Conservation (phyloP, 116 monocot species). For the Iris pallida region DNA sequence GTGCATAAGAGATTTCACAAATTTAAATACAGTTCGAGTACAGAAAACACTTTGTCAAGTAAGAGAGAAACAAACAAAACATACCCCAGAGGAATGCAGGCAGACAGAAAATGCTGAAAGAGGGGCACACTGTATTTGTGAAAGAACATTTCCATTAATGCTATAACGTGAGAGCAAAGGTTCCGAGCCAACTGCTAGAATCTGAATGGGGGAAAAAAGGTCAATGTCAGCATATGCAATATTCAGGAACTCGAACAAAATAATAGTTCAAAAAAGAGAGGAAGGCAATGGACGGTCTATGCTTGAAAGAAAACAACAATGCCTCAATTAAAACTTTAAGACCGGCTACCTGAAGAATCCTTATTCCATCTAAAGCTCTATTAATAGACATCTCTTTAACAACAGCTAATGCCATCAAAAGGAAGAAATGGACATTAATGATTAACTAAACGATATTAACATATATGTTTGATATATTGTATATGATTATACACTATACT, state of each 20-base stretch:
- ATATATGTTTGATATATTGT: no score
- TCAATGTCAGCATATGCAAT: background rate
- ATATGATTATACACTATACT: no score
- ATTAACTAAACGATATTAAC: no score
- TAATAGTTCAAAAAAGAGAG: background rate
- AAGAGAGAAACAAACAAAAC: constrained; percentile 2
- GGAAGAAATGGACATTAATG: no score
- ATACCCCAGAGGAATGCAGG: constrained; percentile 74
- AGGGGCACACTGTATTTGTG: constrained; percentile 93
- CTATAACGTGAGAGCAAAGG: constrained; percentile 62
- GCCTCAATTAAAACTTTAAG: no score
- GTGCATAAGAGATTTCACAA: background rate
- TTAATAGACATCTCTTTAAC: no score
- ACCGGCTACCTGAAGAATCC: no score
- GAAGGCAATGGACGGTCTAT: background rate
- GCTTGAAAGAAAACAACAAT: no score
- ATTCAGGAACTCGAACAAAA: background rate
- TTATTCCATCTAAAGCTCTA: no score
- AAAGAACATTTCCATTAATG: constrained; percentile 63
- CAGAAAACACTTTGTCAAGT: background rate
- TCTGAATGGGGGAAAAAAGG: constrained; percentile 27
- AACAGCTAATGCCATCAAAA: no score
- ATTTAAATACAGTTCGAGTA: background rate
- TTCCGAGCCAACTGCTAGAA: constrained; percentile 76
- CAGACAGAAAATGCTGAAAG: constrained; percentile 72